These are phyloP conservation scores for Dactylellina parvicollis DNA, from an alignment of 2,329 filamentous ascomycete species.

Conservation along the genomic window DNA sequence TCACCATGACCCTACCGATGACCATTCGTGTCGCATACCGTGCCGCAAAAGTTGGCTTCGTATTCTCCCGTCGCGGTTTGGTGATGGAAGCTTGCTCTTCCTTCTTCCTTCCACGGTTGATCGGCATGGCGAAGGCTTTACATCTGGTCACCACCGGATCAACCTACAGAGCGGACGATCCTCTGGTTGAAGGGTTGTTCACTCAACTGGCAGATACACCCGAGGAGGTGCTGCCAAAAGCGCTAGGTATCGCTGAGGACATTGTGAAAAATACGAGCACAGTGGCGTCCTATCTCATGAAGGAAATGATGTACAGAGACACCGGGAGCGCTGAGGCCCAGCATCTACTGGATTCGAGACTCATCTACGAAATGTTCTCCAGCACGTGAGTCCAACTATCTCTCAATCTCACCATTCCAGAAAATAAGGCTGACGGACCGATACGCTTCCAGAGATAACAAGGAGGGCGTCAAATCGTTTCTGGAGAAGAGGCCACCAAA, in stretches of 20 bases:
- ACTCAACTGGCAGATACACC: slow-evolving; percentile 70
- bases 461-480: slow-evolving; percentile 75
- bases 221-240: slow-evolving; percentile 67
- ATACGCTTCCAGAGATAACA: slow-evolving; percentile 68
- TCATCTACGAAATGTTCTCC: slow-evolving; percentile 71
- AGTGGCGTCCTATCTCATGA: slow-evolving; percentile 73
- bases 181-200: slow-evolving; percentile 71
- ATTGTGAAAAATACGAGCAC: slow-evolving; percentile 72
- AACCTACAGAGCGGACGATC: slow-evolving; percentile 67
- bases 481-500: slow-evolving; percentile 73
- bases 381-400: slow-evolving; percentile 60
- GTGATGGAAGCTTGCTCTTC: slow-evolving; percentile 77
- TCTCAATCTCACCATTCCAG: too few relatives aligned
- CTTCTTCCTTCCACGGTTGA: slow-evolving; percentile 76
- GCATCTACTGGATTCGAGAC: slow-evolving; percentile 74
- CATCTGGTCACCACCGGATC: slow-evolving; percentile 74
- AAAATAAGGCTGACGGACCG: neutral
- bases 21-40: slow-evolving; percentile 67
- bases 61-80: slow-evolving; percentile 76
- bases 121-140: slow-evolving; percentile 72
- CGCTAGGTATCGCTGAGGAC: slow-evolving; percentile 69
- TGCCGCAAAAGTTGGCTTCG: slow-evolving; percentile 75
- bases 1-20: slow-evolving; percentile 71
- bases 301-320: slow-evolving; percentile 74
- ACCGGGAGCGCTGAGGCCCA: slow-evolving; percentile 72